A percentile compares a stretch with the other conserved stretches of the same genome.
These are phyloP conservation scores for Fomitopsis serialis DNA, from an alignment of 768 basidiomycete genomes.

Conservation along the genomic window DNA sequence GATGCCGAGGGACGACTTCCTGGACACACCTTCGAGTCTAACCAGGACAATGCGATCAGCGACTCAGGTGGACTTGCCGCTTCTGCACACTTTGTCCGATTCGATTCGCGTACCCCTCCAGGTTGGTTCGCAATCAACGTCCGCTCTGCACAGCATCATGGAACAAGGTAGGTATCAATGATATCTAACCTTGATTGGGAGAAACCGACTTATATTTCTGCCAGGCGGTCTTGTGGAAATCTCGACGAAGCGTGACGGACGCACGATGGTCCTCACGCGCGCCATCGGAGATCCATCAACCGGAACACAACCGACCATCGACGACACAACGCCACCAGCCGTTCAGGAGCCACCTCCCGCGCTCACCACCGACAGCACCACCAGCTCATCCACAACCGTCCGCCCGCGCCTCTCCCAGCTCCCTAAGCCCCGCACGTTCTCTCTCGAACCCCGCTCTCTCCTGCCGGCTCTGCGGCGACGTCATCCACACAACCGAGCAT, in stretches of 20 bases:
- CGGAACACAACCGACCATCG: constrained; percentile 21
- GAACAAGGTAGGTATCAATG: constrained; percentile 41
- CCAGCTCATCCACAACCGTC: constrained; percentile 10
- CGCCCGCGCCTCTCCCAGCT: constrained; percentile 14
- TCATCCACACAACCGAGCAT: constrained; percentile 11
- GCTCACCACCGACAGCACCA: constrained; percentile 7
- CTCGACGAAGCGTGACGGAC: constrained; percentile 36
- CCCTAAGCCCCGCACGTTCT: constrained; percentile 19
- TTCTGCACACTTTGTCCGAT: not conserved
- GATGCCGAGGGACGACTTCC: constrained; percentile 1
- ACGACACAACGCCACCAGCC: constrained; percentile 5
- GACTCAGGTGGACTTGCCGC: not conserved
- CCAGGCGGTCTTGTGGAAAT: constrained; percentile 57
- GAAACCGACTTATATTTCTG: not conserved
- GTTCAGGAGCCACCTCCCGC: constrained; percentile 8
- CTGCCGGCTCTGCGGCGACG: constrained; percentile 1
- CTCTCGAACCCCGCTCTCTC: constrained; percentile 5
- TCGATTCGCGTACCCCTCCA: not conserved
- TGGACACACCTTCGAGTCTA: not conserved
- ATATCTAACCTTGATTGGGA: no score
- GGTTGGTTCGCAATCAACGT: constrained; percentile 19
- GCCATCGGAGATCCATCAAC: constrained; percentile 38
- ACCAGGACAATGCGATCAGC: not conserved
- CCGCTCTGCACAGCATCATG: constrained; percentile 63
- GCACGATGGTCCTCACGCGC: constrained; percentile 32